Base-by-base conservation (phyloP, 2,329 filamentous ascomycete genomes). In the Myotisia sp. region DNA sequence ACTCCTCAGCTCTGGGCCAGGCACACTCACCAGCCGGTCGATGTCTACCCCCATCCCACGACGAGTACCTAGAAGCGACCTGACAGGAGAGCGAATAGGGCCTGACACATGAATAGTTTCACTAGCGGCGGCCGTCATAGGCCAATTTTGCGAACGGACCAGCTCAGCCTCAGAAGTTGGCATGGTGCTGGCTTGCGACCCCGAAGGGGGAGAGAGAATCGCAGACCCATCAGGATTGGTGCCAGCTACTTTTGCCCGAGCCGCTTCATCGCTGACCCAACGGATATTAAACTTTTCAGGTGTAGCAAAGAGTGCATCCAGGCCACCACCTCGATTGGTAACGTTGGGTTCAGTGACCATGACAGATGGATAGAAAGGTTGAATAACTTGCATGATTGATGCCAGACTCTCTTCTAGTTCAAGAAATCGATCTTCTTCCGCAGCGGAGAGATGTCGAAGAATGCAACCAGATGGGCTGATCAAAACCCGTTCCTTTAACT, bases 391-490 rank as follows among this genome's bases (percentile, higher is more conserved):
- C 7, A 47, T 42, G 13, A 47, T 38, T 16, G 45, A 44, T 4
- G 45, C 40, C 4, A 55, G 47, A 34, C 47, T 52, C 37, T 58
- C 59, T 42, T 65, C 60, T 5, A 66, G 47, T n/a, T 53, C 52
- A 1, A 66, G 49, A 26, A 63, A 61, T 14, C 53, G 54, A 12
- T 62, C 54, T 39, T 63, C 60, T 43, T 66, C 63, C n/a, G 62
- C 59, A 2, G 48, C 41, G 3, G 56, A 56, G 8, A 67, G 44
- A 42, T 65, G 61, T 27, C 56, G 55, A 16, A 65, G 47, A 3
- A 64, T 53, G 34, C 54, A 58, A 2, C 63, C 62, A 16, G 54
- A 52, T 8, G 63, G 62, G 7, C 57, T 64, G 34, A 65, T 58
- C 17, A 66, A 45, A 34, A 58, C 59, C 22, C 58, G 53, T 18